Base-by-base conservation (phyloP, 352 stramenopile genomes). In the Blastocystis sp. region DNA sequence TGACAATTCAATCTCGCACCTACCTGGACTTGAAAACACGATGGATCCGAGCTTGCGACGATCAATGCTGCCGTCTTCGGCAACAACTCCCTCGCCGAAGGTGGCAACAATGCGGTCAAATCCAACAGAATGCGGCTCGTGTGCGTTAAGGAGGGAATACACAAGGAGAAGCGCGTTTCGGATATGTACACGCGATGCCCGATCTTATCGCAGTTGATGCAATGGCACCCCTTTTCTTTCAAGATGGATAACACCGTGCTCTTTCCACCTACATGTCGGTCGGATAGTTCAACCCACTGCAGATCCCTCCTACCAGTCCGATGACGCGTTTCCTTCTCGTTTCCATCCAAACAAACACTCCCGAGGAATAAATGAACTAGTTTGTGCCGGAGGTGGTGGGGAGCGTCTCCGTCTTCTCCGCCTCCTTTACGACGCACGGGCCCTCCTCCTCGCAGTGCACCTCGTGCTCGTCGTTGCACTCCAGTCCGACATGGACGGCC, bases 171-270 rank as follows among this genome's bases (percentile, higher is more conserved):
- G 14, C 11, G 24, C 14, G n/a, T 28, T 17, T 6, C 6, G 65
- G 65, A 76, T 76, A 76, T 76, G 43, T 76, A 76, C n/a, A 76
- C 65, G 42, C n/a, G 7, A 76, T 76, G 65, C 21, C 65, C 65
- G 24, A 76, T 17, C n/a, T 76, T 76, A 38, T 76, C 65, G 43
- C 65, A 76, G 65, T 76, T 2, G 4, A 76, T 19, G 21, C 38
- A 77, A 9, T 54, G 60, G 19, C n/a, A 34, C 4, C 52, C 52
- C n/a, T 54, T 43, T 9, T 52, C 38, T 11, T 52, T 11, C 65
- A 76, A 38, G 52, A 76, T 61, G 10, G 52, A 48, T 9, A 6
- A 43, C 7, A 76, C 38, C 9, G 65, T 76, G 52, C 65, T 76
- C 38, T 76, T 76, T 52, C 65, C 65, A n/a, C 65, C 65, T 76